Base-by-base conservation (phyloP, 164 flowering plant species). In the Magnolia sinica region DNA sequence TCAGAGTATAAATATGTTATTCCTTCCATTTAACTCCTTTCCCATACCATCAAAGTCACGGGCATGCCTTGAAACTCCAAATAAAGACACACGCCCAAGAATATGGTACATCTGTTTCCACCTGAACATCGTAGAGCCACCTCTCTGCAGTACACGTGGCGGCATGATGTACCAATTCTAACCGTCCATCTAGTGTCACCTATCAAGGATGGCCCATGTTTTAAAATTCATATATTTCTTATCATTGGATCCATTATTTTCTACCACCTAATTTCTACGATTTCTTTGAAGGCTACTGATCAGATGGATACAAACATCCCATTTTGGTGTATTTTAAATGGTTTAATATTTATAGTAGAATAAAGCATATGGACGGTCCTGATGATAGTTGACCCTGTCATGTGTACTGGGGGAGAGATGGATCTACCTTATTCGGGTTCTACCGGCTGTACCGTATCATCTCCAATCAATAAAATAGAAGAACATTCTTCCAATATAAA, bases 11-110 rank as follows among this genome's bases (percentile, higher is more conserved):
- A 73, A 65, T 76, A 80, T 69, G 76, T 76, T 80, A 75, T 80
- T 78, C 79, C 73, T 51, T 67, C 73, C 75, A 71, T 77, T 74
- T 29, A 76, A 76, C 50, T 76, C 66, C 73, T 76, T 75, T 75
- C 81, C 79, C 76, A 76, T 73, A 63, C 70, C 68, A 68, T 73
- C 82, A 73, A 52, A 80, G 80, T 85, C 87, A 83, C 86, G 86
- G 83, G 86, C 49, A 31, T 70, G 82, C 86, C 61, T 83, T 82
- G 86, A 79, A 82, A 73, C 77, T 20, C 67, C 31, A 58, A 59
- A 76, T 64, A 8, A 52, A 71, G 3, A 79, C 13, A 59, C 61
- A 55, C 13, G 18, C 13, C 19, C 61, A 55, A 2, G 16, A 55
- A 55, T 11, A 55, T 11, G 61, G 16, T 16, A 55, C 16, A 55